phyloP scores from a whole-genome alignment of 306 rosid species.

The Trifolium pratense region DNA sequence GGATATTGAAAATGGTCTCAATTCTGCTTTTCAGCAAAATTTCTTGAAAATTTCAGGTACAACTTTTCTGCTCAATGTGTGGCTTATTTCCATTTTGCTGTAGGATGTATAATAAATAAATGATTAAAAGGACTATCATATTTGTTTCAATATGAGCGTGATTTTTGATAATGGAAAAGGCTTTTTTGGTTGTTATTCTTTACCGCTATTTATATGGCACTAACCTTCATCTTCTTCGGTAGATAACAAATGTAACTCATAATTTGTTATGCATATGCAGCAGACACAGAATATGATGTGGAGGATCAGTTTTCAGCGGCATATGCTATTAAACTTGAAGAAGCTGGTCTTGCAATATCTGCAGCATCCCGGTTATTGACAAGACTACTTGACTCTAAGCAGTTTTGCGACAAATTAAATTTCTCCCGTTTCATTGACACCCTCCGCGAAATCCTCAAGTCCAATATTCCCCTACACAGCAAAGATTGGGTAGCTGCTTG shows the following conservation, averaged over 20 bases:
- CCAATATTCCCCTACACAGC: slow-evolving; percentile 61
- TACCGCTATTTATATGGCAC: background rate
- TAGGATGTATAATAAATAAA: slow-evolving; percentile 15
- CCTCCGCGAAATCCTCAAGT: slow-evolving; percentile 73
- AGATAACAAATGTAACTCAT: slow-evolving; percentile 29
- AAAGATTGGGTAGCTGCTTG: slow-evolving; percentile 92
- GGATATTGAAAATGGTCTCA: slow-evolving; percentile 72
- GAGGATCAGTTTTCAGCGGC: slow-evolving; percentile 64
- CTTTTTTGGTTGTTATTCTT: slow-evolving; percentile 3
- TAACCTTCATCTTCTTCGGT: slow-evolving; percentile 24
- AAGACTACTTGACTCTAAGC: slow-evolving; percentile 60
- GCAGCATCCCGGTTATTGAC: slow-evolving; percentile 80
- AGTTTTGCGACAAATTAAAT: slow-evolving; percentile 55
- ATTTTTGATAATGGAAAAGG: slow-evolving; percentile 1
- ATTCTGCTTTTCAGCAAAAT: slow-evolving; percentile 66
- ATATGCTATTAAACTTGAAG: slow-evolving; percentile 72
- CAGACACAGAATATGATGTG: slow-evolving; percentile 57
- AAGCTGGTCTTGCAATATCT: slow-evolving; percentile 88
- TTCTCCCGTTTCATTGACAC: slow-evolving; percentile 52
- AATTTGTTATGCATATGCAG: slow-evolving; percentile 28
- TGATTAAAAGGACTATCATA: background rate
- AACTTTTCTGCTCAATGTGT: background rate
- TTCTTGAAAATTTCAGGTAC: slow-evolving; percentile 59
- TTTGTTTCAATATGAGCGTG: background rate
- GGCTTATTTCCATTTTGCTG: background rate